These are phyloP conservation scores for Saccharomycopsis selenospora DNA, from an alignment of 805 yeast genomes.

Conservation along the genomic window DNA sequence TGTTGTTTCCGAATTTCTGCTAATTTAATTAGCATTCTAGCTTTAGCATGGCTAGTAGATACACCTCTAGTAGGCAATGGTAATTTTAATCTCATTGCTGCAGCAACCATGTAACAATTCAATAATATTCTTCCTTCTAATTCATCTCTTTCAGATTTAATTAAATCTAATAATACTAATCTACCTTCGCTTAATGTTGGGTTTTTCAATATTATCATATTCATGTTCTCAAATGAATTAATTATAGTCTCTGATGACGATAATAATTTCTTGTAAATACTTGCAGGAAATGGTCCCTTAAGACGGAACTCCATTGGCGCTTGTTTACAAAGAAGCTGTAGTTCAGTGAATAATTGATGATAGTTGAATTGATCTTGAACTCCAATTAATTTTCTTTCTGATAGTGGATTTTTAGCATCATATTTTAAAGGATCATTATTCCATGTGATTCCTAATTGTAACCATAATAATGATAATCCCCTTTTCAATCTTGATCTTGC, in stretches of 20 bases:
- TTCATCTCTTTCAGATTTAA: slow-evolving; percentile 55
- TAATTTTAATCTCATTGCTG: slow-evolving; percentile 66
- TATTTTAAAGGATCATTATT: slow-evolving; percentile 61
- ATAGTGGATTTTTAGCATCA: slow-evolving; percentile 15
- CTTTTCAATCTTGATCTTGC: slow-evolving; percentile 63
- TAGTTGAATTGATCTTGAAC: slow-evolving; percentile 25
- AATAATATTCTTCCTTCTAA: slow-evolving; percentile 65
- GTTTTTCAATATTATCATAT: slow-evolving; percentile 59
- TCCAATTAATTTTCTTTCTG: slow-evolving; percentile 2
- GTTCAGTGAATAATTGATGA: slow-evolving; percentile 49
- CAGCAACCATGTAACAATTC: slow-evolving; percentile 70
- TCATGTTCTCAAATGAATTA: slow-evolving; percentile 70
- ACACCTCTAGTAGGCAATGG: slow-evolving; percentile 77
- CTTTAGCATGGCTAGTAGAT: slow-evolving; percentile 66
- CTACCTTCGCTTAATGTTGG: slow-evolving; percentile 37
- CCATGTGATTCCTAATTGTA: slow-evolving; percentile 77
- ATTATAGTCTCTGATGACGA: slow-evolving; percentile 54
- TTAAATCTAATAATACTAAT: slow-evolving; percentile 44
- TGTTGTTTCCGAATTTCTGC: slow-evolving; percentile 45
- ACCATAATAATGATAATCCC: slow-evolving; percentile 65
- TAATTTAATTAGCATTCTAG: slow-evolving; percentile 57
- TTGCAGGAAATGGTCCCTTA: slow-evolving; percentile 62
- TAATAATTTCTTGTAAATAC: slow-evolving; percentile 44
- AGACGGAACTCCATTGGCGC: slow-evolving; percentile 72
- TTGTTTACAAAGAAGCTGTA: slow-evolving; percentile 53